These are phyloP conservation scores for Pythium utonaiense DNA, from an alignment of 352 stramenopile genomes.

Conservation along the genomic window DNA sequence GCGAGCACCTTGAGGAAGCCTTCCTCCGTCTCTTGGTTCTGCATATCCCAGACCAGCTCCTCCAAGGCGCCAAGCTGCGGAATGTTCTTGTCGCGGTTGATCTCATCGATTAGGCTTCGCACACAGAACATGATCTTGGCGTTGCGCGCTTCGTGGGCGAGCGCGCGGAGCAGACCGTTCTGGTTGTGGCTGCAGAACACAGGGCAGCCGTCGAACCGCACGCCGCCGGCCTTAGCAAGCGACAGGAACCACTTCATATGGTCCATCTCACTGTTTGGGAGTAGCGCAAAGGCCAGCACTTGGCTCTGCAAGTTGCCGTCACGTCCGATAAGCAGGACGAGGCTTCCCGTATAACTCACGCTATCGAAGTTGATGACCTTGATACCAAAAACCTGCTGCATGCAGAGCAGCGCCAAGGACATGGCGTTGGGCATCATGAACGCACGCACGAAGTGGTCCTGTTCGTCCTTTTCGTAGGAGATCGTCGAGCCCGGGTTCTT, in stretches of 20 bases:
- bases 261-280: slow-evolving; percentile 60
- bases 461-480: slow-evolving; percentile 55
- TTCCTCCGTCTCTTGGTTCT: slow-evolving; percentile 53
- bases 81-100: slow-evolving; percentile 76
- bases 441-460: slow-evolving; percentile 62
- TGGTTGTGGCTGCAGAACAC: slow-evolving; percentile 63
- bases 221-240: slow-evolving; percentile 45
- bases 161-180: slow-evolving; percentile 49
- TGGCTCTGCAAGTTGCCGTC: slow-evolving; percentile 70
- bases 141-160: slow-evolving; percentile 44
- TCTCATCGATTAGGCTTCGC: slow-evolving; percentile 58
- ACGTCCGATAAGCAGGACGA: slow-evolving; percentile 58
- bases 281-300: slow-evolving; percentile 60
- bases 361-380: slow-evolving; percentile 68
- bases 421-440: slow-evolving; percentile 71
- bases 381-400: slow-evolving; percentile 72
- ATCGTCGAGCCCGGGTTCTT: slow-evolving; percentile 69
- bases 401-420: slow-evolving; percentile 34
- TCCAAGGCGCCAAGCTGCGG: slow-evolving; percentile 53
- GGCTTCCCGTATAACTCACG: slow-evolving; percentile 65
- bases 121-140: slow-evolving; percentile 75
- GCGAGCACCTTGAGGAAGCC: slow-evolving; percentile 45
- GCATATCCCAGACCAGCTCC: slow-evolving; percentile 60
- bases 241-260: slow-evolving; percentile 76
- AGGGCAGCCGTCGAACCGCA: slow-evolving; percentile 44